Evolutionary conservation across 768 basidiomycete species (phyloP).

Genomic region (Mycena vulgaris): DNA sequence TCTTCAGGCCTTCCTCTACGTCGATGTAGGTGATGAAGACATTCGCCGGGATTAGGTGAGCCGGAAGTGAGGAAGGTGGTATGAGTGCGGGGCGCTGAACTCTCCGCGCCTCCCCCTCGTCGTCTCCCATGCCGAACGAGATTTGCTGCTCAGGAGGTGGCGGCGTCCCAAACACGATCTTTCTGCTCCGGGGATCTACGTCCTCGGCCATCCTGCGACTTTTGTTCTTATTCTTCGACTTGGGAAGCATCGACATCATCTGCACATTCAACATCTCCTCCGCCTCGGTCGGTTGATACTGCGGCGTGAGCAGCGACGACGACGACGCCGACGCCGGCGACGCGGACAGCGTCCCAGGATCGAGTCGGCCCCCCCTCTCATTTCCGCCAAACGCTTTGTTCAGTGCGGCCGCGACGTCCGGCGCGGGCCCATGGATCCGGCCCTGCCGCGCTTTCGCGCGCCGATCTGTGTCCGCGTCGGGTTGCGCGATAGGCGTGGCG

Average conservation of each 20-base stretch:
- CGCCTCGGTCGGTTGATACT: slow-evolving; percentile 29
- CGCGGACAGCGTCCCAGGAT: slow-evolving; percentile 21
- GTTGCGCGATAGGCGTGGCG: slow-evolving; percentile 10
- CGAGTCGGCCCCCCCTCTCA: slow-evolving; percentile 22
- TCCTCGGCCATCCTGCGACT: slow-evolving; percentile 23
- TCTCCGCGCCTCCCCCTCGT: slow-evolving; percentile 8
- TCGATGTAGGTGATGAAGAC: slow-evolving; percentile 38
- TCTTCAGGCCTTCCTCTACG: slow-evolving; percentile 36
- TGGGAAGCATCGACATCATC: slow-evolving; percentile 39
- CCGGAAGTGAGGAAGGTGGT: slow-evolving; percentile 29
- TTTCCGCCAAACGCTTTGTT: slow-evolving; percentile 36
- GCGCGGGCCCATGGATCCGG: slow-evolving; percentile 19
- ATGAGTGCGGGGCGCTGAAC: slow-evolving; percentile 18
- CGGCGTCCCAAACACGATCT: slow-evolving; percentile 35
- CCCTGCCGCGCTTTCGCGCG: slow-evolving; percentile 9
- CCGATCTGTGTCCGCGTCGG: slow-evolving; percentile 13
- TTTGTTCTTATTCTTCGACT: slow-evolving; percentile 40
- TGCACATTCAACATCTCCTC: slow-evolving; percentile 36
- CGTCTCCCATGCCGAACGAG: neutral
- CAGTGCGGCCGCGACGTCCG: slow-evolving; percentile 31
- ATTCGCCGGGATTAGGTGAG: slow-evolving; percentile 29
- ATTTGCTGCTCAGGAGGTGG: too few species aligned
- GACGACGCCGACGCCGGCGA: slow-evolving; percentile 4
- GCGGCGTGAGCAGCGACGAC: slow-evolving; percentile 28
- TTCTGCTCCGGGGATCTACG: slow-evolving; percentile 26